These are phyloP conservation scores for Hordeum vulgare DNA, from an alignment of 176 grass and related monocot genomes.

Conservation along the genomic window MorexV3_pseudomolecules_assembly NC_058522.1:521771853-521772352, in stretches of 20 bases:
- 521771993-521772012: background rate
- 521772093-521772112: slow-evolving; percentile 81
- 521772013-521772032: background rate
- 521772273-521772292: background rate
- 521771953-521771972: slow-evolving; percentile 83
- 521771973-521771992: slow-evolving; percentile 91
- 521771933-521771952: slow-evolving; percentile 88
- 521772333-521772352: slow-evolving; percentile 83
- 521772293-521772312: slow-evolving; percentile 56
- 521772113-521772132: slow-evolving; percentile 95
- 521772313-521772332: slow-evolving; percentile 91
- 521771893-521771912: slow-evolving; percentile 55
- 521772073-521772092: slow-evolving; percentile 92
- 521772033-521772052: background rate
- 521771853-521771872: background rate
- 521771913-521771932: slow-evolving; percentile 93
- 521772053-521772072: background rate
- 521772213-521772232: slow-evolving; percentile 7
- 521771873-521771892: slow-evolving; percentile 7
- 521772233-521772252: background rate
- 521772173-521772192: slow-evolving; percentile 89
- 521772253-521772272: background rate
- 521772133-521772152: slow-evolving; percentile 97
- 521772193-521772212: slow-evolving; percentile 81
- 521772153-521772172: slow-evolving; percentile 87